phyloP scores from a whole-genome alignment of 495 filamentous ascomycete species.

The Penicillium angulare region DNA sequence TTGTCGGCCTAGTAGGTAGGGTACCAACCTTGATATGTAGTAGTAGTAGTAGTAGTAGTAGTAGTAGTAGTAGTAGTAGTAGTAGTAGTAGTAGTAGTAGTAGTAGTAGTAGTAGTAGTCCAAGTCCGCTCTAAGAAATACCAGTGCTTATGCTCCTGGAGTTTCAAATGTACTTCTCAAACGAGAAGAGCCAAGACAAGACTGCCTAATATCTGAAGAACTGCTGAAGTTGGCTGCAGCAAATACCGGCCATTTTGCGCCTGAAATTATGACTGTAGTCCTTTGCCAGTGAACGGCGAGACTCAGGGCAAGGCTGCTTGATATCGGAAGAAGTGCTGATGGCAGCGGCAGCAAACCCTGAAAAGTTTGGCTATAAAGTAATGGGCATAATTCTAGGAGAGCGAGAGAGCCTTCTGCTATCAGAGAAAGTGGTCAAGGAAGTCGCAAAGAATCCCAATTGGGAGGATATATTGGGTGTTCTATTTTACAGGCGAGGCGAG shows the following conservation, averaged over 20 bases:
- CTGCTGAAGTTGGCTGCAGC: neutral
- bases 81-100: too few species aligned
- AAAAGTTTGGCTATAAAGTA: neutral
- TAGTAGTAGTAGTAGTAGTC: too few species aligned
- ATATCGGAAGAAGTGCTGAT: neutral
- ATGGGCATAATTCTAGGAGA: neutral
- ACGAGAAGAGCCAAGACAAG: neutral
- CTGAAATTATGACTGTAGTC: neutral
- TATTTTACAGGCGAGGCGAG: neutral
- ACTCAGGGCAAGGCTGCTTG: neutral
- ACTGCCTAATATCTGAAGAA: neutral
- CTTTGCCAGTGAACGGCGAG: neutral
- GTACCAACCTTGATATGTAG: too few species aligned
- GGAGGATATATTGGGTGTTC: neutral
- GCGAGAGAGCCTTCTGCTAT: neutral
- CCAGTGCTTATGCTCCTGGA: neutral
- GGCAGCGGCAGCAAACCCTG: neutral
- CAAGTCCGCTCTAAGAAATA: too few species aligned
- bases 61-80: too few species aligned
- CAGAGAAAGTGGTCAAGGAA: neutral
- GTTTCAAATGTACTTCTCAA: neutral
- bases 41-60: too few species aligned
- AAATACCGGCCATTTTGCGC: neutral
- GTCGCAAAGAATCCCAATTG: neutral
- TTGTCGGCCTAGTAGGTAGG: too few species aligned